Conservation (phyloP, 352 stramenopile species). For the Pythium monospermum region DNA sequence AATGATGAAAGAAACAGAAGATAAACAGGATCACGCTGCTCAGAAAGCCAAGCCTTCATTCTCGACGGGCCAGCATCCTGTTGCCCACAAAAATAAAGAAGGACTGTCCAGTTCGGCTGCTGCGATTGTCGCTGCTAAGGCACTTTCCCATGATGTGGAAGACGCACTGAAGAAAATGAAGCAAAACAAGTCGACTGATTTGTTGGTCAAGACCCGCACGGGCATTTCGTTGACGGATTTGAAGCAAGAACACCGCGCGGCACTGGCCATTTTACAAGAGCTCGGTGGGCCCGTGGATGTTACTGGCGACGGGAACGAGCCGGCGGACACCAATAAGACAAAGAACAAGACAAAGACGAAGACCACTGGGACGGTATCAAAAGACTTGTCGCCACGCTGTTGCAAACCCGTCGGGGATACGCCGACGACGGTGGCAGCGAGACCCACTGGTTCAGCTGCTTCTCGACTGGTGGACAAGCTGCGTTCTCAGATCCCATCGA, state of each 20-base stretch:
- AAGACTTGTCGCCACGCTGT: too few species aligned
- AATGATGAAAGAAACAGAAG: too few species aligned
- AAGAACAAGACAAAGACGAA: conserved; percentile 4
- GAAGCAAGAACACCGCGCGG: conserved; percentile 68
- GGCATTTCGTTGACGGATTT: conserved; percentile 67
- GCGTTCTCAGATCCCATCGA: conserved; percentile 39
- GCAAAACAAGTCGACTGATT: background rate
- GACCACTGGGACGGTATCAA: background rate
- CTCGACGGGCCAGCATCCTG: background rate
- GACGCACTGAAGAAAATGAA: background rate
- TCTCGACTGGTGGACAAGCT: conserved; percentile 51
- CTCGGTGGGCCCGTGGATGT: conserved; percentile 58
- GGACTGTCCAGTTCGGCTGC: too few species aligned
- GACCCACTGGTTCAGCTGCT: conserved; percentile 4
- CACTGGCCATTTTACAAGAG: conserved; percentile 66
- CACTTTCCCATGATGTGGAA: too few species aligned
- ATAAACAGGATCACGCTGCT: too few species aligned
- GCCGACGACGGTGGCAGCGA: conserved; percentile 5
- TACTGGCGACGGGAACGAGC: conserved; percentile 25
- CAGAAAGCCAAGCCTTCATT: background rate
- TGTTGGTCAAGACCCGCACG: conserved; percentile 31
- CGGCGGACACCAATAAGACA: conserved; percentile 11
- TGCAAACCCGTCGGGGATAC: background rate
- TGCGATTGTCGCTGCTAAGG: too few species aligned
- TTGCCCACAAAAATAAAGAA: too few species aligned